Base-by-base conservation (phyloP, 129 eudicot genomes). In the Flaveria sonorensis region DNA sequence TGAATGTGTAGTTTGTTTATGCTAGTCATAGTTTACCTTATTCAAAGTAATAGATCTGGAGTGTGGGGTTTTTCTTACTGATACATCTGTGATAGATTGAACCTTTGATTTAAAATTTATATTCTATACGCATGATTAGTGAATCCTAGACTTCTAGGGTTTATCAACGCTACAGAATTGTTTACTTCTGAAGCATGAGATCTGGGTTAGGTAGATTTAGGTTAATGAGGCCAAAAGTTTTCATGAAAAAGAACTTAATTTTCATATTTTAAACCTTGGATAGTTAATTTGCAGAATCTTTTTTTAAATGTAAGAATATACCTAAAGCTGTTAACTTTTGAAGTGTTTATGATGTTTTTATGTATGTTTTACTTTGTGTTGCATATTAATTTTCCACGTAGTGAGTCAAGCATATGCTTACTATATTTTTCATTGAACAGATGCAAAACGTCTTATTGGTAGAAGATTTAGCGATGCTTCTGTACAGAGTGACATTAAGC, bases 401-500 rank as follows among this genome's bases (percentile, higher is more conserved):
- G 5, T 62, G 10, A 30, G 28, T 62, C 7, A 48, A 18, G 40
- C 72, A 47, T 64, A 30, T 64, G 10, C 36, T 6, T 9, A 64
- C 23, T 47, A 15, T 6, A 3, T 2, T 42, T 59, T 39, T 59
- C 1, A 0, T 40, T 9, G 15, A 42, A 61, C 74, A 77, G 81
- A 77, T 77, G 81, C 74, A 19, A 77, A 77, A 10, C 81, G 81
- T 66, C 74, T 77, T 28, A 77, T 77, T 65, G 81, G 81, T 46
- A 68, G 81, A 21, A 77, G 81, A 77, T 77, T 66, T 10, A 66
- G 74, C 6, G 81, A 77, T 51, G 20, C 74, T 10, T 77, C 81
- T 51, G 81, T 77, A n/a, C 81, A 77, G 28, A 66, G 81, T 36
- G 81, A 77, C 55, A 53, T 77, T 15, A 77, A 77, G 52, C 8